Base-by-base conservation (phyloP, 148 eudicot species). In the Camellia japonica region DNA sequence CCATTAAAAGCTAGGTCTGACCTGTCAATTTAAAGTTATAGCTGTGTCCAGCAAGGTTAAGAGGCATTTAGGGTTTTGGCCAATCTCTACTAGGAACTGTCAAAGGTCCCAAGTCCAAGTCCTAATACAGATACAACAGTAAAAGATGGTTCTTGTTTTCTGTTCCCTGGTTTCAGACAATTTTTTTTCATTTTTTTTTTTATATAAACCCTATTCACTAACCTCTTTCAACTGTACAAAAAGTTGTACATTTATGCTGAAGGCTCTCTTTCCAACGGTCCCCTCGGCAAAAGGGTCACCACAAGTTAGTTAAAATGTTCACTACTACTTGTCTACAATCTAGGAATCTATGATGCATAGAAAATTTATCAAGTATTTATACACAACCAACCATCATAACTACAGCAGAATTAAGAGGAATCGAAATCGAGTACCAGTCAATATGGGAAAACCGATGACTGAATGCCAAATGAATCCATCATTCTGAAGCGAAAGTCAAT, bases 401-500 rank as follows among this genome's bases (percentile, higher is more conserved):
- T 49, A 7, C 52, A 49, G 52, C 52, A 49, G 52, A 49, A 16
- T 67, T 67, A 23, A 65, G 68, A 20, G 43, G 43, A 65, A 67
- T n/a, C 70, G 12, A 10, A 41, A 30, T 30, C 38, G 38, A 30
- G 38, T 41, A 13, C 43, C 46, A 67, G 70, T 67, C 46, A 41
- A 67, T 38, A 41, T 67, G 70, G 52, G 52, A 49, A 49, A 49
- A 49, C 7, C 7, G 6, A 49, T 49, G 52, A 49, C 7, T 49
- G 52, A 49, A 49, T 49, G 52, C 52, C 52, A 6, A 63, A 55
- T 12, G 9, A 14, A 30, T 54, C 13, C 9, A 58, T 78, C 80
- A 78, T 68, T 61, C 79, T 18, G 60, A 83, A 52, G 79, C 15
- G 0, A 83, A 67, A 74, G 44, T 73, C 63, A 79, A 62, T 58